Percentiles rank a stretch among this genome's conserved stretches.
phyloP scores from a whole-genome alignment of 1,284 basidiomycete genomes.

The Heterobasidion occidentale region DNA sequence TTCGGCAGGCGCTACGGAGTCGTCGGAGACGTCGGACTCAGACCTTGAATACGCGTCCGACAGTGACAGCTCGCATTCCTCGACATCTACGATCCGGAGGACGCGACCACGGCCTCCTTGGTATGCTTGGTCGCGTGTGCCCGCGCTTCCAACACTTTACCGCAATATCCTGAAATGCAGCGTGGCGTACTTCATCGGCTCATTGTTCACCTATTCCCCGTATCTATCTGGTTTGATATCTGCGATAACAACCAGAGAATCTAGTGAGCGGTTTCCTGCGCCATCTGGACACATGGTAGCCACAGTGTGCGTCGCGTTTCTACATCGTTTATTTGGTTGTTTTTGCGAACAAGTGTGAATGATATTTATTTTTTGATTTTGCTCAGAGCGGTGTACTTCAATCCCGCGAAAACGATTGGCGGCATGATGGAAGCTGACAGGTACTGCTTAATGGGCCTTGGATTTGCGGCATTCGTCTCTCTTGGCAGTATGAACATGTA shows the following conservation, averaged over 20 bases:
- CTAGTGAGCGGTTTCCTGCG: slow-evolving; percentile 46
- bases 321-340: not conserved
- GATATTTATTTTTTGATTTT: not conserved
- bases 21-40: not conserved
- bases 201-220: slow-evolving; percentile 88
- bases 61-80: slow-evolving; percentile 2
- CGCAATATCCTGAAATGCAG: slow-evolving; percentile 86
- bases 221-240: slow-evolving; percentile 56
- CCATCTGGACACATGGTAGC: slow-evolving; percentile 87
- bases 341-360: no score
- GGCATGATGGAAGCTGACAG: slow-evolving; percentile 87
- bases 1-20: not conserved
- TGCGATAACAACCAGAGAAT: slow-evolving; percentile 62
- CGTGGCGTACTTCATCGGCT: slow-evolving; percentile 85
- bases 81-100: not conserved
- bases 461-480: slow-evolving; percentile 70
- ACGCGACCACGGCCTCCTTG: not conserved
- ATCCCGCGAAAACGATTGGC: slow-evolving; percentile 82
- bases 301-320: slow-evolving; percentile 38
- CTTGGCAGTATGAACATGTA: slow-evolving; percentile 72
- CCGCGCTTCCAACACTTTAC: slow-evolving; percentile 41
- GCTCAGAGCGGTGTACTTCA: slow-evolving; percentile 70
- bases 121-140: slow-evolving; percentile 16
- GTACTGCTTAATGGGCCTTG: slow-evolving; percentile 66
- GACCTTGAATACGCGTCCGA: not conserved